phyloP scores from a whole-genome alignment of 2,329 filamentous ascomycete species.

The Penicillium sp. region DNA sequence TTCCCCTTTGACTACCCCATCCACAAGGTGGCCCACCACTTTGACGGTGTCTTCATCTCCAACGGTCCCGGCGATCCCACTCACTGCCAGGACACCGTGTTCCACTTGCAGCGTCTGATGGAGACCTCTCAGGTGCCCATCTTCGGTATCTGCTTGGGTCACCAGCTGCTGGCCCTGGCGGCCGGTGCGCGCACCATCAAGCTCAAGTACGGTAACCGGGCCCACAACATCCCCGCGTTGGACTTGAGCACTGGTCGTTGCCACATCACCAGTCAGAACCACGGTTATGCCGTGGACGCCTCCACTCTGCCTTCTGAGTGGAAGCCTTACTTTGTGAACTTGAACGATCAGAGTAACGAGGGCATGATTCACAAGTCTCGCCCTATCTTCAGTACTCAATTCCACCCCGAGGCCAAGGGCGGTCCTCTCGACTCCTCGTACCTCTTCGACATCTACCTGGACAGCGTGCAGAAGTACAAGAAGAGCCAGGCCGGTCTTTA shows the following conservation, averaged over 20 bases:
- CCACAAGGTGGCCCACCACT: slow-evolving; percentile 96
- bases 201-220: slow-evolving; percentile 98
- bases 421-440: slow-evolving; percentile 93
- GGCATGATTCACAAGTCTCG: slow-evolving; percentile 91
- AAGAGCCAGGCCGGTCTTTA: slow-evolving; percentile 65
- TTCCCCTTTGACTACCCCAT: slow-evolving; percentile 97
- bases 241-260: slow-evolving; percentile 94
- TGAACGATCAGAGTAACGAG: slow-evolving; percentile 97
- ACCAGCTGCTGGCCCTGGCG: slow-evolving; percentile 89
- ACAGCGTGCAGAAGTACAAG: slow-evolving; percentile 87
- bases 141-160: slow-evolving; percentile 96
- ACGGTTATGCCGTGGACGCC: slow-evolving; percentile 91
- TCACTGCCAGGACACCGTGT: slow-evolving; percentile 89
- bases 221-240: slow-evolving; percentile 94
- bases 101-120: slow-evolving; percentile 87
- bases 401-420: slow-evolving; percentile 97
- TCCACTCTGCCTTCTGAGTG: slow-evolving; percentile 76
- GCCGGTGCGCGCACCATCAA: slow-evolving; percentile 87
- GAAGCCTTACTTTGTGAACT: slow-evolving; percentile 97
- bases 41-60: slow-evolving; percentile 97
- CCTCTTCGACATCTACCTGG: slow-evolving; percentile 92
- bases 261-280: slow-evolving; percentile 98
- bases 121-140: slow-evolving; percentile 84
- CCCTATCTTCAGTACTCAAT: slow-evolving; percentile 97
- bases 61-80: slow-evolving; percentile 98